A percentile compares a stretch with the other conserved stretches of the same genome.
Evolutionary conservation across 2,329 filamentous ascomycete species (phyloP).

Genomic region (Setomelanomma holmii): DNA sequence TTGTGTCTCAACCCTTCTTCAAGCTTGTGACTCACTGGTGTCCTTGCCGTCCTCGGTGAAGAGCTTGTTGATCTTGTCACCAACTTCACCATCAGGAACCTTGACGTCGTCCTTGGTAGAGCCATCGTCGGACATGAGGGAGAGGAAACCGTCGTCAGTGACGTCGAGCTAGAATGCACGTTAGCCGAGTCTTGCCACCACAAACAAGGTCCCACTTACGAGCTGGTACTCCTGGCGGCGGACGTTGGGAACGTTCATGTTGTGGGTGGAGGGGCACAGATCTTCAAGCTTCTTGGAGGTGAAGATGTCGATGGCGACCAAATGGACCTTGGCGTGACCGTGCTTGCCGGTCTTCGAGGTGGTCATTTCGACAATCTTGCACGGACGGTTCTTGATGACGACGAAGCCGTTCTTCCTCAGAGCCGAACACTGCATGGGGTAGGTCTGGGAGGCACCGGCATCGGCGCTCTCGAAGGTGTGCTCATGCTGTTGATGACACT

Average conservation of each 20-base stretch:
- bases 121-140: conserved; percentile 87
- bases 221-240: conserved; percentile 89
- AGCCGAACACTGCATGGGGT: conserved; percentile 98
- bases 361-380: conserved; percentile 99
- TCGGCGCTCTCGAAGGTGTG: conserved; percentile 90
- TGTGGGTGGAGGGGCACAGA: conserved; percentile 94
- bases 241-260: conserved; percentile 98
- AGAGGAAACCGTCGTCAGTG: conserved; percentile 92
- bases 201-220: conserved; percentile 66
- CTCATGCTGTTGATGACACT: conserved; percentile 55
- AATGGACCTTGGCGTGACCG: conserved; percentile 99
- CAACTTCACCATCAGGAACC: conserved; percentile 87
- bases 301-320: conserved; percentile 99
- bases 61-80: conserved; percentile 82
- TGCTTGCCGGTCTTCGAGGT: conserved; percentile 99
- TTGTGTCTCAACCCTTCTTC: not conserved
- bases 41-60: conserved; percentile 89
- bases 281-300: conserved; percentile 99
- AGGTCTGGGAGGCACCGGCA: conserved; percentile 94
- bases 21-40: conserved; percentile 74
- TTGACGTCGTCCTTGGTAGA: conserved; percentile 94
- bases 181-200: conserved; percentile 23
- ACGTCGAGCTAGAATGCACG: conserved; percentile 75
- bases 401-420: conserved; percentile 99
- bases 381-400: conserved; percentile 97